Percentiles rank a stretch among this genome's conserved stretches.
phyloP scores from a whole-genome alignment of 768 basidiomycete species.

The Suillus plorans region DNA sequence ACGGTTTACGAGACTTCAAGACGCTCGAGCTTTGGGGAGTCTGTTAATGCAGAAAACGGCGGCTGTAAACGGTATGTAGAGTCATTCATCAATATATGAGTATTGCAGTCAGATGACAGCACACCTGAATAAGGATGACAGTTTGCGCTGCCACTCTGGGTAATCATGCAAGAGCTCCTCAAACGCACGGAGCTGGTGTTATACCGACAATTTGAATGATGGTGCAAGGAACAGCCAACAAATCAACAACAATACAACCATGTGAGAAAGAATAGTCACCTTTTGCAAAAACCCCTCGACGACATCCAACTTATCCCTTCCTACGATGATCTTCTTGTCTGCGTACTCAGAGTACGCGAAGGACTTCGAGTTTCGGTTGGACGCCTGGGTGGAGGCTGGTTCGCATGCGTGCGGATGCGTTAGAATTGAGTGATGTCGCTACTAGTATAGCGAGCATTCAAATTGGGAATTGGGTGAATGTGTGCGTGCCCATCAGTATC shows the following conservation, averaged over 20 bases:
- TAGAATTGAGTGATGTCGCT: neutral
- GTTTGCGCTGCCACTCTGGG: slow-evolving; percentile 91
- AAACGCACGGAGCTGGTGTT: slow-evolving; percentile 80
- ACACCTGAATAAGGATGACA: slow-evolving; percentile 62
- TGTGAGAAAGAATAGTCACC: slow-evolving; percentile 37
- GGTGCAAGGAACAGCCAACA: neutral
- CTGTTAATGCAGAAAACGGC: slow-evolving; percentile 88
- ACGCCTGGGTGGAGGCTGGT: slow-evolving; percentile 73
- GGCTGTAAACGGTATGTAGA: slow-evolving; percentile 52
- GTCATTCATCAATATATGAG: slow-evolving; percentile 33
- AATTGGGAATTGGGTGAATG: too few relatives aligned
- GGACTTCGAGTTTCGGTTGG: slow-evolving; percentile 84
- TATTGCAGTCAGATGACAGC: neutral
- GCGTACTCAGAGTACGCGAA: slow-evolving; percentile 73
- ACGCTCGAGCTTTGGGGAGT: slow-evolving; percentile 91
- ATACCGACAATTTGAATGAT: neutral
- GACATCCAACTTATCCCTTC: slow-evolving; percentile 96
- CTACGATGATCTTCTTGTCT: slow-evolving; percentile 98
- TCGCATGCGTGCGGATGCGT: neutral
- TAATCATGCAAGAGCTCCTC: slow-evolving; percentile 92
- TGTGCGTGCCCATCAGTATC: too few relatives aligned
- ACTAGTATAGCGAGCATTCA: too few relatives aligned
- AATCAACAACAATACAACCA: neutral
- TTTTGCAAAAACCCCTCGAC: slow-evolving; percentile 98
- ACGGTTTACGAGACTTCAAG: slow-evolving; percentile 87